These are phyloP conservation scores for Lotus japonicus DNA, from an alignment of 306 rosid species.

Conservation along the genomic window DNA sequence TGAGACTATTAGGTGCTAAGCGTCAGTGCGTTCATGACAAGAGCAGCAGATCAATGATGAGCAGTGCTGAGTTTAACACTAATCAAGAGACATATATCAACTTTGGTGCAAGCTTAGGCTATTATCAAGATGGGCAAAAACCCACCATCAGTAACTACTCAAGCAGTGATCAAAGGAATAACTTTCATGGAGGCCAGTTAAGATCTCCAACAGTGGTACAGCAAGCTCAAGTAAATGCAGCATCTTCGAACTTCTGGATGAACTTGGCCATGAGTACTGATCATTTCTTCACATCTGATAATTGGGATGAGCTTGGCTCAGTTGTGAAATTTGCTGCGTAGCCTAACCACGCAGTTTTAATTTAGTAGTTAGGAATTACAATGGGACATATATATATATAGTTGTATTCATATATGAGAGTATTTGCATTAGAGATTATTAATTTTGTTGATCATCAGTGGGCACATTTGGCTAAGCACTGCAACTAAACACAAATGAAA, in stretches of 20 bases:
- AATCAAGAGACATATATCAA: constrained; percentile 44
- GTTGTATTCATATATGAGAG: no score
- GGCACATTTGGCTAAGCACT: no score
- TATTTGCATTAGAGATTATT: no score
- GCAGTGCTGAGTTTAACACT: not conserved
- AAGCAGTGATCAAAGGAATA: constrained; percentile 1
- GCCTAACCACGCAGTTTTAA: not conserved
- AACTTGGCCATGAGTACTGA: not conserved
- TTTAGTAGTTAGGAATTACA: not conserved
- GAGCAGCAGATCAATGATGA: constrained; percentile 4
- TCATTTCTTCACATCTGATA: constrained; percentile 23
- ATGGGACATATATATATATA: no score
- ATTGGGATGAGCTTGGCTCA: constrained; percentile 86
- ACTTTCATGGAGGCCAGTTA: constrained; percentile 13
- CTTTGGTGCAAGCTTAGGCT: constrained; percentile 24
- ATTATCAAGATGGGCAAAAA: constrained; percentile 33
- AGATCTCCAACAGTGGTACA: constrained; percentile 20
- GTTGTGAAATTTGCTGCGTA: constrained; percentile 48
- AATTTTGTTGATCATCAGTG: no score
- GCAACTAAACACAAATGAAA: no score
- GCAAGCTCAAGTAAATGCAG: constrained; percentile 18
- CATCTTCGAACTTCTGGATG: not conserved
- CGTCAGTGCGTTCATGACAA: constrained; percentile 11
- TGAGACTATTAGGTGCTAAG: constrained; percentile 40
- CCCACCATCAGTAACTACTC: constrained; percentile 1